Evolutionary conservation across 1,139 yeast genomes (phyloP).

Genomic region (Diutina sp.): DNA sequence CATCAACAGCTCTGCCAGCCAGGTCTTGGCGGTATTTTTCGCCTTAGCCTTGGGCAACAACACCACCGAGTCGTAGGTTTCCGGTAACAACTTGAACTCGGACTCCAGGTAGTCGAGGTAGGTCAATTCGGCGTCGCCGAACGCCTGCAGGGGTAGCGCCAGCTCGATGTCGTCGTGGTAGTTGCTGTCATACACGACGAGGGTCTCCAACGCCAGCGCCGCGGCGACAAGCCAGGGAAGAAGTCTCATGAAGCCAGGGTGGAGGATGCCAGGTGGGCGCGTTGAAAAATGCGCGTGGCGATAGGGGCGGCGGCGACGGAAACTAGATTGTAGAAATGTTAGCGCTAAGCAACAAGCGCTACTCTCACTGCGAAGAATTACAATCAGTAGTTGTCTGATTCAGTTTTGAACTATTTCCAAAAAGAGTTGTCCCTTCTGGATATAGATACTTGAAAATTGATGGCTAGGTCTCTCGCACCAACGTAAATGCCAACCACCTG

Average conservation of each 20-base stretch:
- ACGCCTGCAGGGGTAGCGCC: neutral
- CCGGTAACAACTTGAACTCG: neutral
- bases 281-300: neutral
- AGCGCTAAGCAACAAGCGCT: too few species aligned
- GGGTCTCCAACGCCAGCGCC: neutral
- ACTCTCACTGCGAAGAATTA: neutral
- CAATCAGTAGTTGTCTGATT: too few species aligned
- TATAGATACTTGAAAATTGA: too few species aligned
- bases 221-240: neutral
- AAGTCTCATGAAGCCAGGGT: neutral
- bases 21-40: neutral
- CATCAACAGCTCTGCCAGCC: neutral
- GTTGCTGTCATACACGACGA: neutral
- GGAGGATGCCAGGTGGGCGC: neutral
- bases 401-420: too few species aligned
- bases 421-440: too few species aligned
- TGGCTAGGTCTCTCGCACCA: too few species aligned
- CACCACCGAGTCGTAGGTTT: neutral
- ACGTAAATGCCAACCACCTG: too few species aligned
- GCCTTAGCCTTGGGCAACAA: conserved; percentile 1
- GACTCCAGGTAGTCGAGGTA: neutral
- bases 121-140: neutral
- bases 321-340: neutral
- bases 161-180: neutral
- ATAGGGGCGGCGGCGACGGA: neutral